Evolutionary conservation across 2,329 filamentous ascomycete genomes (phyloP).

Genomic region (Fusarium coicis): DNA sequence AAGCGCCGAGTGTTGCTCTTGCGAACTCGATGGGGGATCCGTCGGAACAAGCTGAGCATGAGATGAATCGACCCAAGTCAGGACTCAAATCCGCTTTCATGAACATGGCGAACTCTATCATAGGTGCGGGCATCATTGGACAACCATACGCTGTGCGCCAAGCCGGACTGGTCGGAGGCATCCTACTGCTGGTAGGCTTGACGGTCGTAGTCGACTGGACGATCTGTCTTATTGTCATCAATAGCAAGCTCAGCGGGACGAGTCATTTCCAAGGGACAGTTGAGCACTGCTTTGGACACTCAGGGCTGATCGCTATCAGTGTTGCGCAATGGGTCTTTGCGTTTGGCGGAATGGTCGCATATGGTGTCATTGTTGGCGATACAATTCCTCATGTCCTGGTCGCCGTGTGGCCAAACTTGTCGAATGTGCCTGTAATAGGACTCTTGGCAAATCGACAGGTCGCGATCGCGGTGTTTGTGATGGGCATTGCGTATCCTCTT

Average conservation of each 20-base stretch:
- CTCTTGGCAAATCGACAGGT: conserved; percentile 83
- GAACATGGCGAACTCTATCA: conserved; percentile 99
- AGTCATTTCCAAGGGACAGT: conserved; percentile 96
- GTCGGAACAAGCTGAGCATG: conserved; percentile 60
- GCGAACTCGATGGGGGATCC: conserved; percentile 62
- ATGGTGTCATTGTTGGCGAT: conserved; percentile 96
- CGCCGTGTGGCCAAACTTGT: conserved; percentile 82
- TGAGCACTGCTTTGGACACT: conserved; percentile 90
- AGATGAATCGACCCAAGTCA: conserved; percentile 79
- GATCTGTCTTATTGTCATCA: conserved; percentile 95
- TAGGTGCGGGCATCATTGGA: conserved; percentile 79
- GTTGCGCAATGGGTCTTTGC: conserved; percentile 98
- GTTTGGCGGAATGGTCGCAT: conserved; percentile 98
- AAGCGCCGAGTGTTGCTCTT: conserved; percentile 80
- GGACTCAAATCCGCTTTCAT: conserved; percentile 91
- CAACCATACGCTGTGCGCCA: conserved; percentile 97
- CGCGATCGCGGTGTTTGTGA: conserved; percentile 87
- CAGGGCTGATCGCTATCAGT: conserved; percentile 87
- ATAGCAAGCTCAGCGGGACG: conserved; percentile 94
- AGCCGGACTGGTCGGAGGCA: conserved; percentile 84
- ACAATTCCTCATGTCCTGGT: conserved; percentile 90
- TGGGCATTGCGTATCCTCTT: conserved; percentile 89
- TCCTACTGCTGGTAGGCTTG: conserved; percentile 79
- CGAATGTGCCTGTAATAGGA: conserved; percentile 79
- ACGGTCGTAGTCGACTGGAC: conserved; percentile 96